phyloP scores from a whole-genome alignment of 2,329 filamentous ascomycete species.

The Trichoderma sp. region DNA sequence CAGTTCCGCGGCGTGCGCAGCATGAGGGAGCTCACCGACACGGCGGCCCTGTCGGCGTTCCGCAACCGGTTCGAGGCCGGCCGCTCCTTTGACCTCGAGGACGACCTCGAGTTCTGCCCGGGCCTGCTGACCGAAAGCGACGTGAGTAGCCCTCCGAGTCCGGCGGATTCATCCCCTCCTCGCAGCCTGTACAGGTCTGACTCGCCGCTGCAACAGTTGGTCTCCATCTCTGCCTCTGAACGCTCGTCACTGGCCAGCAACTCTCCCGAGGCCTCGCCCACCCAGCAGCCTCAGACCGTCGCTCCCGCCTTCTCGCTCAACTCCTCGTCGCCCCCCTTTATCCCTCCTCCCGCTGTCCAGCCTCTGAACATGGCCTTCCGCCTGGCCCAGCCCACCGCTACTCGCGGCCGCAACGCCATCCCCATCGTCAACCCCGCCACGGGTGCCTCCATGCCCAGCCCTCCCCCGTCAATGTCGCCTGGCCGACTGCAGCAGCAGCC shows the following conservation, averaged over 20 bases:
- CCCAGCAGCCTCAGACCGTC: slow-evolving; percentile 81
- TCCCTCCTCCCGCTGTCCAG: slow-evolving; percentile 67
- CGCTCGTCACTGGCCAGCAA: slow-evolving; percentile 93
- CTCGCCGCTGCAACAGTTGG: slow-evolving; percentile 62
- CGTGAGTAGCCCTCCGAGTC: slow-evolving; percentile 59
- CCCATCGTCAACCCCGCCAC: slow-evolving; percentile 97
- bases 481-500: slow-evolving; percentile 62
- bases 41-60: slow-evolving; percentile 75
- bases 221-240: slow-evolving; percentile 91
- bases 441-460: slow-evolving; percentile 84
- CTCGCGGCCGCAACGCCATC: slow-evolving; percentile 90
- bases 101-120: slow-evolving; percentile 95
- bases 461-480: slow-evolving; percentile 71
- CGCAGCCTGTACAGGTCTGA: slow-evolving; percentile 35
- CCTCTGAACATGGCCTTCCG: slow-evolving; percentile 70
- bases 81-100: slow-evolving; percentile 91
- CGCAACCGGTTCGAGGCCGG: slow-evolving; percentile 87
- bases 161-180: slow-evolving; percentile 29
- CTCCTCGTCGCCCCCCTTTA: slow-evolving; percentile 66
- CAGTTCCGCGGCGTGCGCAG: slow-evolving; percentile 83
- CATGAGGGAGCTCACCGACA: slow-evolving; percentile 83
- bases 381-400: slow-evolving; percentile 86
- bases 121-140: slow-evolving; percentile 89
- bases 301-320: slow-evolving; percentile 76
- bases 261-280: slow-evolving; percentile 87